Evolutionary conservation across 306 rosid species (phyloP), one percentile per base, ranked within the genome.

Genomic region (Acmispon strigosus): DNA sequence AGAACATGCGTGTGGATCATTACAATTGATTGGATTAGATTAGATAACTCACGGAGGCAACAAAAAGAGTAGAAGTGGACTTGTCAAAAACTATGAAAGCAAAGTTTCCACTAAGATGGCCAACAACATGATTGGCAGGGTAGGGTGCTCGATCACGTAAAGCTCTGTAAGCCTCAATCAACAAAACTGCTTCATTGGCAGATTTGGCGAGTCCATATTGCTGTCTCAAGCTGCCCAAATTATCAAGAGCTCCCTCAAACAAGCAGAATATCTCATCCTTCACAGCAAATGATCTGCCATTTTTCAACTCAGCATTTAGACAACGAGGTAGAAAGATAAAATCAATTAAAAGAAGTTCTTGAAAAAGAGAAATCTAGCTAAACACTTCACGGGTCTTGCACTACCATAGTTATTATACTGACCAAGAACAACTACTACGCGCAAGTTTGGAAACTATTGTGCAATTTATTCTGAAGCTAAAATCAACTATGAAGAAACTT

Each of bases 211-310:
- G 81, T 32, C 99, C 99, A 52, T 95, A 95, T 16, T 95, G 97
- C 61, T 95, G 99, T 76, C 76, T 86, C 83, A 95, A 70, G 69
- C 97, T 95, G 12, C 99, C 99, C 78, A 95, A 77, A 67, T 95
- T 95, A 74, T 95, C 99, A 1, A 95, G 91, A 4, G 84, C 90
- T 55, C 99, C 99, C 86, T 86, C 96, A 70, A 95, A 95, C 86
- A 95, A 69, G 84, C 97, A 91, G 87, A 95, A 95, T 67, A 95
- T 77, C 42, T 95, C 99, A 78, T 95, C 99, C 84, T 95, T 95
- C 14, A 86, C 99, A 2, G 96, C 99, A 66, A 95, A 95, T 54
- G 97, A 95, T 70, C 99, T 94, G 87, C 80, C 62, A 78, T 49
- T 58, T 58, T 71, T 45, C 36, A 66, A 74, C 24, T 43, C 73